Percentiles rank a stretch among this genome's conserved stretches.
Evolutionary conservation across 139 green algal genomes (phyloP).

Genomic region (Eudorina sp.): DNA sequence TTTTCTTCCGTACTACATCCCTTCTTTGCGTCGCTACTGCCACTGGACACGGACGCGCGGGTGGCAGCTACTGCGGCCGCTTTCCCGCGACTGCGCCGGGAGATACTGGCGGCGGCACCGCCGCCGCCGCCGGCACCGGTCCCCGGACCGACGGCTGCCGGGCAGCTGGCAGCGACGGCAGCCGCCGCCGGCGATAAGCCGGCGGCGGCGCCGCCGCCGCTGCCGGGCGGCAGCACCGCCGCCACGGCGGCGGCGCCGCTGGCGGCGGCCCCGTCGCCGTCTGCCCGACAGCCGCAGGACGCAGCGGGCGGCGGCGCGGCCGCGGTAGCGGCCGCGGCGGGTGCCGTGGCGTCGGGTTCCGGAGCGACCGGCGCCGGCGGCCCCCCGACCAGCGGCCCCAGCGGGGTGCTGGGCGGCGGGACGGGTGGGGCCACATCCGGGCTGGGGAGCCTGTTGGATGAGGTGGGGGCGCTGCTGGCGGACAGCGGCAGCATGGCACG

Average conservation of each 20-base stretch:
- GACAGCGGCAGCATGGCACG: constrained; percentile 32
- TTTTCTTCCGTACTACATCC: constrained; percentile 78
- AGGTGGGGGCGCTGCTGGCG: constrained; percentile 60
- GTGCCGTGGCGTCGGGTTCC: not conserved
- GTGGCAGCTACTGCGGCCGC: constrained; percentile 58
- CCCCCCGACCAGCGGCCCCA: not conserved
- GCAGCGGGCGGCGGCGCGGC: not conserved
- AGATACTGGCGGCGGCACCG: constrained; percentile 24
- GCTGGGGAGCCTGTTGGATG: constrained; percentile 48
- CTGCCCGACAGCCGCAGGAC: not conserved
- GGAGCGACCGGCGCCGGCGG: not conserved
- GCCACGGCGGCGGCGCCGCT: not conserved
- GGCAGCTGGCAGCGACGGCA: not conserved
- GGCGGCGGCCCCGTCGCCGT: not conserved
- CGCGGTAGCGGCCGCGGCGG: not conserved
- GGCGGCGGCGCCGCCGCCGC: not conserved
- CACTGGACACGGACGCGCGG: constrained; percentile 77
- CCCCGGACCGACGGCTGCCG: not conserved
- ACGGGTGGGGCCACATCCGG: not conserved
- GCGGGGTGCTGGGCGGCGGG: not conserved
- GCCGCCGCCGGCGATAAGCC: not conserved
- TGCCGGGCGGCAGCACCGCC: not conserved
- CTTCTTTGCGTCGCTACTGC: constrained; percentile 77
- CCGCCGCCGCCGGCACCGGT: not conserved
- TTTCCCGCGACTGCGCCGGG: constrained; percentile 3